Conservation (phyloP, 306 rosid genomes). For the Neltuma alba region DNA sequence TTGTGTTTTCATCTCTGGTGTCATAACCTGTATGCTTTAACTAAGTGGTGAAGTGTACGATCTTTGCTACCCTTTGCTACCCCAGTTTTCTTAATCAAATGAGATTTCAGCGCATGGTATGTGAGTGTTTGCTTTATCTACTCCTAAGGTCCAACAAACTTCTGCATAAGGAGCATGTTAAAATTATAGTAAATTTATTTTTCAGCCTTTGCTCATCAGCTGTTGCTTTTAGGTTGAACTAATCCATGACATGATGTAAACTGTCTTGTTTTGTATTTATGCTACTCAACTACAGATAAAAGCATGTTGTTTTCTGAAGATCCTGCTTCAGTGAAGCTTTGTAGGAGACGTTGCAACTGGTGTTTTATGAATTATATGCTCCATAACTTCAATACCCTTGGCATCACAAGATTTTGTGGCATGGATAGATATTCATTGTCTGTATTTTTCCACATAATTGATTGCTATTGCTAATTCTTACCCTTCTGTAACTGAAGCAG, state of each 20-base stretch:
- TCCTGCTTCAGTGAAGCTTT: background rate
- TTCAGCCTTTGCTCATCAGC: background rate
- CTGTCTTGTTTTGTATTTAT: conserved; percentile 5
- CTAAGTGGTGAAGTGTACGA: background rate
- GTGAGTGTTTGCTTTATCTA: background rate
- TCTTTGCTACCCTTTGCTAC: background rate
- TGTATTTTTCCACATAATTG: conserved; percentile 14
- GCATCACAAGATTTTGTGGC: background rate
- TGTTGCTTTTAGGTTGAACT: background rate
- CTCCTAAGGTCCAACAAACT: background rate
- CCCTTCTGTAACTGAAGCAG: conserved; percentile 36
- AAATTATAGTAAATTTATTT: background rate
- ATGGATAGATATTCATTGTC: conserved; percentile 1
- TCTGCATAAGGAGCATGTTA: background rate
- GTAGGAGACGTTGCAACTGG: background rate
- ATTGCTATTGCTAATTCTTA: conserved; percentile 22
- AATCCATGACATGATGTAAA: background rate
- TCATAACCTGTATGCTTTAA: background rate
- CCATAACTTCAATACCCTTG: background rate
- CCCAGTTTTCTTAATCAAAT: background rate
- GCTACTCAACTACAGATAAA: background rate
- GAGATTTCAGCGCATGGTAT: background rate
- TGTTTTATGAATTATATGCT: conserved; percentile 1
- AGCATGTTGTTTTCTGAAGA: conserved; percentile 8
- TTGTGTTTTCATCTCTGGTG: background rate